These are phyloP conservation scores for Ophiostoma quercus DNA, from an alignment of 2,329 filamentous ascomycete genomes.

Conservation along the genomic window DNA sequence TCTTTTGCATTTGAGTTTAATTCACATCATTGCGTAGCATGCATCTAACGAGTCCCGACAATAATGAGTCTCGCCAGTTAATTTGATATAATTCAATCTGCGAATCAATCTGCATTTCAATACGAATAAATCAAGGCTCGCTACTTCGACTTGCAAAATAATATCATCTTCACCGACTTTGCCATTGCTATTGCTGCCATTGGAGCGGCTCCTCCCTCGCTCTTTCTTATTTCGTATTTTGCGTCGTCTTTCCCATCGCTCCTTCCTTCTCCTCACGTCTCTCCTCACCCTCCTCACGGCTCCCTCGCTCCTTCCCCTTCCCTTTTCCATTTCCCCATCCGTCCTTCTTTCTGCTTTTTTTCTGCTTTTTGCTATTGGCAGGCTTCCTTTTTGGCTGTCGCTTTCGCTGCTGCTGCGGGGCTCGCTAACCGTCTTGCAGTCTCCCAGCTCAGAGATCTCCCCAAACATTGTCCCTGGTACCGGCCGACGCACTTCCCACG, in stretches of 20 bases:
- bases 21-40: no score
- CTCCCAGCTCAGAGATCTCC: background rate
- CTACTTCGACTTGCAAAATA: background rate
- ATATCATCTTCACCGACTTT: slow-evolving; percentile 1
- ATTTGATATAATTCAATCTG: background rate
- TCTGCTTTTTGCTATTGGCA: background rate
- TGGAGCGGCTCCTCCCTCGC: slow-evolving; percentile 3
- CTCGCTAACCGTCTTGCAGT: background rate
- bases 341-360: background rate
- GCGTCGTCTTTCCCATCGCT: background rate
- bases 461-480: slow-evolving; percentile 2
- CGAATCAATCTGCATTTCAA: background rate
- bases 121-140: background rate
- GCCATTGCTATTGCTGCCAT: background rate
- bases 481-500: background rate
- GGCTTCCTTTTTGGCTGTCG: background rate
- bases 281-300: background rate
- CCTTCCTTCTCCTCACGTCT: slow-evolving; percentile 7
- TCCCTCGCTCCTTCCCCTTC: background rate
- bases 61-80: background rate
- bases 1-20: background rate
- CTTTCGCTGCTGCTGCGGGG: background rate
- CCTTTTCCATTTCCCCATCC: background rate
- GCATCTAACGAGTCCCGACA: background rate
- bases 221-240: background rate